These are phyloP conservation scores for Phytophthora pseudosyringae DNA, from an alignment of 352 stramenopile species.

Conservation along the genomic window DNA sequence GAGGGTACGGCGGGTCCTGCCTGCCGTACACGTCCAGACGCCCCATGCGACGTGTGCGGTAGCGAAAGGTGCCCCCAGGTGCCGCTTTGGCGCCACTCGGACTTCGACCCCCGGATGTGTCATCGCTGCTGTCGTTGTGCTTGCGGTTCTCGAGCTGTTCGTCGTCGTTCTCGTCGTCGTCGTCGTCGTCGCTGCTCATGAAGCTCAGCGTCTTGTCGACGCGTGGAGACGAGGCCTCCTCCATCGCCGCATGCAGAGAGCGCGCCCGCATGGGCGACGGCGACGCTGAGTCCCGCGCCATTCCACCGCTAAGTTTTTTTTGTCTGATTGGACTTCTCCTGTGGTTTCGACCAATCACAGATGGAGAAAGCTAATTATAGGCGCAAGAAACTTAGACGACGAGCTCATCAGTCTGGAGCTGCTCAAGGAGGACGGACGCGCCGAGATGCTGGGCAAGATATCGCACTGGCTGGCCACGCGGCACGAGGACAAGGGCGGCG, in stretches of 20 bases:
- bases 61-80: conserved; percentile 28
- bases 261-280: conserved; percentile 30
- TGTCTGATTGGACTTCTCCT: background rate
- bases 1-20: conserved; percentile 28
- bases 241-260: conserved; percentile 37
- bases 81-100: background rate
- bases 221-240: conserved; percentile 31
- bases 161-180: conserved; percentile 19
- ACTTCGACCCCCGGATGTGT: conserved; percentile 4
- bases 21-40: conserved; percentile 29
- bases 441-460: conserved; percentile 66
- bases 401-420: conserved; percentile 15
- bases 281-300: conserved; percentile 12
- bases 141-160: conserved; percentile 16
- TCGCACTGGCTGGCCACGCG: conserved; percentile 71
- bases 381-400: conserved; percentile 3
- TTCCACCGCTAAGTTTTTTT: conserved; percentile 1
- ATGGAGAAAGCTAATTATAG: conserved; percentile 26
- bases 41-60: conserved; percentile 39
- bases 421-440: conserved; percentile 4
- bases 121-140: conserved; percentile 2
- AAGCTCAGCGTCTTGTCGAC: conserved; percentile 48
- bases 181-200: conserved; percentile 39
- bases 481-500: conserved; percentile 47
- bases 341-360: conserved; percentile 30